Conservation (phyloP, 495 filamentous ascomycete genomes). For the Pseudevernia furfuracea region DNA sequence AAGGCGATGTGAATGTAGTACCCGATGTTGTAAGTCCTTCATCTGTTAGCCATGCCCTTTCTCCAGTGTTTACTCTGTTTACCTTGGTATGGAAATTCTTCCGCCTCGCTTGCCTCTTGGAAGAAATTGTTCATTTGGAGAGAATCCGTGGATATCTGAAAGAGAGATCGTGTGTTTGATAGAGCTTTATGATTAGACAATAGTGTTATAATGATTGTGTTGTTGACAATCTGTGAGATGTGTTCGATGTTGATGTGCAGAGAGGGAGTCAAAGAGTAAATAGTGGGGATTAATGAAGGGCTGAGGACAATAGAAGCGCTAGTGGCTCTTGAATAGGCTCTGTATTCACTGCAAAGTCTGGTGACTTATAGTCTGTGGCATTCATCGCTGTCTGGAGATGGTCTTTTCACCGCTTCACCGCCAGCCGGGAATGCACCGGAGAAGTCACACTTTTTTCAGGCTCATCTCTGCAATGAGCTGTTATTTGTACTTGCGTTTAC, state of each 20-base stretch:
- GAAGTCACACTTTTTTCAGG: background rate
- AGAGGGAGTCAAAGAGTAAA: background rate
- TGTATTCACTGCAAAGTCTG: background rate
- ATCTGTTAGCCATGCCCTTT: background rate
- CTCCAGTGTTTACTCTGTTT: background rate
- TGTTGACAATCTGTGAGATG: background rate
- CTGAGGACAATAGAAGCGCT: background rate
- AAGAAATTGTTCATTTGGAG: background rate
- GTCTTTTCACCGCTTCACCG: constrained; percentile 2
- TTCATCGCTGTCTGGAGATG: background rate
- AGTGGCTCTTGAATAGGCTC: background rate
- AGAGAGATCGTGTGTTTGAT: background rate
- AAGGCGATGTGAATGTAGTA: constrained; percentile 2
- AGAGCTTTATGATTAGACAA: background rate
- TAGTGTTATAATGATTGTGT: background rate
- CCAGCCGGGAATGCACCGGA: background rate
- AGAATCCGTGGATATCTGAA: background rate
- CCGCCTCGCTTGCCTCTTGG: background rate
- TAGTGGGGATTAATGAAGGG: background rate
- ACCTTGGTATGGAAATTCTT: background rate
- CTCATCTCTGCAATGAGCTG: background rate
- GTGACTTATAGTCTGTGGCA: background rate
- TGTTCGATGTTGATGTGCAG: background rate
- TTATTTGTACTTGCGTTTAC: background rate
- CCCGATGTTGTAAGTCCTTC: background rate